Evolutionary conservation across 2,329 filamentous ascomycete genomes (phyloP).

Genomic region (Esteya vermicola): DNA sequence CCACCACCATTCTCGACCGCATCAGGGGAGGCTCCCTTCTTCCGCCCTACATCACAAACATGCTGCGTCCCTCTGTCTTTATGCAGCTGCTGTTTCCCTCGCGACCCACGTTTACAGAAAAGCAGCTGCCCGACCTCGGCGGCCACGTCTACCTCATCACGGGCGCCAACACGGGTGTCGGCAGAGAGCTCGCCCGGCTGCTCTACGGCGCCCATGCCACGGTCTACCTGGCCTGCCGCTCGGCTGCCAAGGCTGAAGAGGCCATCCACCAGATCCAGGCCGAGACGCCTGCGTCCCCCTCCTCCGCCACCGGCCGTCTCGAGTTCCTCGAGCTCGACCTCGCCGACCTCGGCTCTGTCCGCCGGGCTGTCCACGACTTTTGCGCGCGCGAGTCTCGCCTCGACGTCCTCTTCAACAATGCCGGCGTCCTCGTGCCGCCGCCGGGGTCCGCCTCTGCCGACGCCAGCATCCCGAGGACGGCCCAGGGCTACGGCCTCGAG

Average conservation of each 20-base stretch:
- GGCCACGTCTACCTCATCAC: constrained; percentile 28
- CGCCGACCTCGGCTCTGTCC: constrained; percentile 15
- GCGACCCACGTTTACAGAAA: neutral
- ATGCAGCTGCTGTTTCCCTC: neutral
- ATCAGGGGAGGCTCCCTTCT: too few relatives aligned
- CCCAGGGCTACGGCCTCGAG: constrained; percentile 13
- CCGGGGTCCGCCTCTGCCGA: too few relatives aligned
- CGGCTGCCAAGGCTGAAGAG: constrained; percentile 19
- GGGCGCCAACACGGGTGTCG: constrained; percentile 21
- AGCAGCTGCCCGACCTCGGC: neutral
- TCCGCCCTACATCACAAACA: neutral
- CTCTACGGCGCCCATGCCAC: constrained; percentile 34
- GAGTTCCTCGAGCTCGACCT: constrained; percentile 26
- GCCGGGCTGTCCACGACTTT: constrained; percentile 15
- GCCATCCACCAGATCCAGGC: too few relatives aligned
- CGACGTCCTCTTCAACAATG: constrained; percentile 24
- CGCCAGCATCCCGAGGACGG: constrained; percentile 13
- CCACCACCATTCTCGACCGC: neutral
- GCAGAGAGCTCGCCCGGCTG: constrained; percentile 31
- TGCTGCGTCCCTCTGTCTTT: neutral
- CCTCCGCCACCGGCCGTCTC: constrained; percentile 18
- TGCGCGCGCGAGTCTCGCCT: constrained; percentile 16
- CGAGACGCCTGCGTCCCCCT: constrained; percentile 18
- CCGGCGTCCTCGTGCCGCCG: constrained; percentile 20
- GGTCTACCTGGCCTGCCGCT: constrained; percentile 35